Evolutionary conservation across 2,329 filamentous ascomycete genomes (phyloP), one percentile per base, ranked within the genome.

Genomic region (Trichoderma guizhouense): DNA sequence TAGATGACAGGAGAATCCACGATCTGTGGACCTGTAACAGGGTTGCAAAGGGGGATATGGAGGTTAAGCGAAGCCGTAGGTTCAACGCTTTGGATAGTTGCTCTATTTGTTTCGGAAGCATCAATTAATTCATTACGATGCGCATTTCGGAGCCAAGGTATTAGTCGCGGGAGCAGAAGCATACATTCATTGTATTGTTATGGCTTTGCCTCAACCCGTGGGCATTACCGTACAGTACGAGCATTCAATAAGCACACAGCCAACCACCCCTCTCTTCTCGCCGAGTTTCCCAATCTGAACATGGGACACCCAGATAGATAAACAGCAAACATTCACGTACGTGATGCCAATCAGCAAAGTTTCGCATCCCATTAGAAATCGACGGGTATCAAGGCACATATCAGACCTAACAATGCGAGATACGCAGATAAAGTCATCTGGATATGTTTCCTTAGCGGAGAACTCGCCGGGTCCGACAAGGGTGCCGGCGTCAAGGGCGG

Each of bases 241-340:
- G 18, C 6, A 32, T 12, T 24, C 11, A 53, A 32, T 32, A 26
- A 43, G 15, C 39, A 43, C 39, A 3, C 6, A 32, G 28, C 28
- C 63, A 47, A 21, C 30, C 62, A 36, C 34, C 21, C 26, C 26
- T 18, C 34, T 26, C 30, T 39, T 69, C 67, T 69, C 67, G 67
- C 67, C 30, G 57, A 53, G 28, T 69, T 69, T 69, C 67, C 67
- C 39, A 21, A 62, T 69, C 14, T 28, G 57, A 51, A 15, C 28
- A 34, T 32, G 11, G 11, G 12, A n/a, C 34, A 15, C 43, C 36
- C 6, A 30, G 64, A 57, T 67, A 58, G 34, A 39, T 58, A 26
- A 67, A 43, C 39, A 55, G 21, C 15, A 7, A 43, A 15, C 26
- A 34, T 28, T 28, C 28, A 24, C 60, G 24, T 61, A 32, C 14